Percentiles rank a stretch among this genome's conserved stretches.
Evolutionary conservation across 2,329 filamentous ascomycete genomes (phyloP).

Genomic region (Xylariaceae sp.): DNA sequence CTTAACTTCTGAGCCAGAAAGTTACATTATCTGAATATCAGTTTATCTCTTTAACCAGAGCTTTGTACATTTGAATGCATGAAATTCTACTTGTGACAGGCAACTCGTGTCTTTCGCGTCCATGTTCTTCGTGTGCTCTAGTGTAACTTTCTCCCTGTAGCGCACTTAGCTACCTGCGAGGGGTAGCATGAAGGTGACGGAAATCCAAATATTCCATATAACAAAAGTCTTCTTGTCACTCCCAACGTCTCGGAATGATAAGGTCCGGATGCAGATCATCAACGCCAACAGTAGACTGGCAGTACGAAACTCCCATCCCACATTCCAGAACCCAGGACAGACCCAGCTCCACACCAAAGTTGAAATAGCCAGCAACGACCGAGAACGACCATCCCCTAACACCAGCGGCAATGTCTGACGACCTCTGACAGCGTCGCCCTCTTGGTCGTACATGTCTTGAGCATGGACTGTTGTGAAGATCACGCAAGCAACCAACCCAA

Average conservation of each 20-base stretch:
- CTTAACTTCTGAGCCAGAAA: too few relatives aligned
- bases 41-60: too few relatives aligned
- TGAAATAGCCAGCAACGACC: neutral
- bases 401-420: constrained; percentile 3
- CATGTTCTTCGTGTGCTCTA: too few relatives aligned
- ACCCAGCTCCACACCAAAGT: constrained; percentile 1
- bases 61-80: too few relatives aligned
- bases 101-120: too few relatives aligned
- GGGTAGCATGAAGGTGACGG: neutral
- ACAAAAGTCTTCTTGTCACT: constrained; percentile 8
- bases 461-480: constrained; percentile 5
- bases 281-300: neutral
- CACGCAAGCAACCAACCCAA: constrained; percentile 1
- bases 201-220: constrained; percentile 8
- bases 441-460: constrained; percentile 8
- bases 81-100: too few relatives aligned
- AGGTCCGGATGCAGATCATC: neutral
- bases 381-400: constrained; percentile 2
- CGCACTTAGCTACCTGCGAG: too few relatives aligned
- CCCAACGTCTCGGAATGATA: neutral
- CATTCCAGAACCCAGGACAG: constrained; percentile 3
- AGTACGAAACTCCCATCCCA: neutral
- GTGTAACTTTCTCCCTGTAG: too few relatives aligned
- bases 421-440: neutral
- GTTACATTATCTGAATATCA: too few relatives aligned